Evolutionary conservation across 2,329 filamentous ascomycete species (phyloP).

Genomic region (Fusarium incarnatum): DNA sequence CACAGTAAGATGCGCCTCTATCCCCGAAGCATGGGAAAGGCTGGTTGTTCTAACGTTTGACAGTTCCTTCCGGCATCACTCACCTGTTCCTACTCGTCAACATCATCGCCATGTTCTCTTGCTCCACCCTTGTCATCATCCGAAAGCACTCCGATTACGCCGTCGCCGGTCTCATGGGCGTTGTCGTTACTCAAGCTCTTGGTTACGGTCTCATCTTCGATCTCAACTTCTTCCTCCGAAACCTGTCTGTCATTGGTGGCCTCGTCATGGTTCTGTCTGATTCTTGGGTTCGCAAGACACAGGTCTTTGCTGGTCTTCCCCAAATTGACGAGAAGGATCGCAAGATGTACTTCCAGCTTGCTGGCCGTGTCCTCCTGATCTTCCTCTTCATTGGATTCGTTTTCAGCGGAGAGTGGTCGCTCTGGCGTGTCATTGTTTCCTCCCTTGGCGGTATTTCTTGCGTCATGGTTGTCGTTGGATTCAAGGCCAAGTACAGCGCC

Average conservation of each 20-base stretch:
- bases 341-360: conserved; percentile 99
- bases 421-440: conserved; percentile 88
- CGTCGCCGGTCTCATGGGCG: conserved; percentile 87
- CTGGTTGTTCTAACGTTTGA: conserved; percentile 35
- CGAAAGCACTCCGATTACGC: conserved; percentile 95
- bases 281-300: conserved; percentile 97
- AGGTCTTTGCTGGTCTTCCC: conserved; percentile 93
- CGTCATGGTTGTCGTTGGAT: conserved; percentile 98
- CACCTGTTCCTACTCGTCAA: conserved; percentile 94
- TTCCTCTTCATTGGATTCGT: conserved; percentile 98
- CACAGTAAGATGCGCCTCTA: conserved; percentile 74
- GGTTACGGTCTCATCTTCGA: conserved; percentile 99
- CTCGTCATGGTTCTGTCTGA: conserved; percentile 98
- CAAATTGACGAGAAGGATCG: conserved; percentile 98
- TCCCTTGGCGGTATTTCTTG: conserved; percentile 89
- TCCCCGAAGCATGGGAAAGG: neutral
- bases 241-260: conserved; percentile 95
- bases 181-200: conserved; percentile 92
- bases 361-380: conserved; percentile 93
- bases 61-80: conserved; percentile 88
- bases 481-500: conserved; percentile 99
- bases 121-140: conserved; percentile 87
- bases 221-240: conserved; percentile 99
- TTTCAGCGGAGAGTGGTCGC: conserved; percentile 91
- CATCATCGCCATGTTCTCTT: conserved; percentile 85